Conservation (phyloP, 1,284 basidiomycete species). For the Puccinia sorghi region DNA sequence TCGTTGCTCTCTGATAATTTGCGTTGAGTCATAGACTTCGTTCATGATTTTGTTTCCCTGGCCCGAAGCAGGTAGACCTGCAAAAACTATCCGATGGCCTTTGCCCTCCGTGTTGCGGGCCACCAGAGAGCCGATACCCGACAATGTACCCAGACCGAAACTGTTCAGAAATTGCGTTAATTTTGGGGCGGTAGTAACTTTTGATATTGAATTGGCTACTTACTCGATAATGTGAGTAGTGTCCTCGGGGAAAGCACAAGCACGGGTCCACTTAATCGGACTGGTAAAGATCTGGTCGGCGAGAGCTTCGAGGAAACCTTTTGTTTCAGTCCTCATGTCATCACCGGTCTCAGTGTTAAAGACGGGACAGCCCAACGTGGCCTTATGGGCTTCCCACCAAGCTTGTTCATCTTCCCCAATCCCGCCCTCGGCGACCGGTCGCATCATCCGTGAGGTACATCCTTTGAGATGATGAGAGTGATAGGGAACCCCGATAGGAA, state of each 20-base stretch:
- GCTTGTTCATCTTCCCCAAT: conserved; percentile 66
- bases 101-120: conserved; percentile 87
- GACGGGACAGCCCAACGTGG: conserved; percentile 78
- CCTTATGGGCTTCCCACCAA: conserved; percentile 67
- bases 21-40: conserved; percentile 73
- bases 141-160: conserved; percentile 91
- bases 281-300: conserved; percentile 90
- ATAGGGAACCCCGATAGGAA: conserved; percentile 91
- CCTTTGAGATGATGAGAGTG: conserved; percentile 83
- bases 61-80: conserved; percentile 71
- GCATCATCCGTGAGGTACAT: conserved; percentile 67
- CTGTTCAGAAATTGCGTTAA: background rate
- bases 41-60: conserved; percentile 67
- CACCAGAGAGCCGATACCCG: conserved; percentile 88
- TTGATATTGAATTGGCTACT: background rate
- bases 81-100: conserved; percentile 82
- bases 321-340: conserved; percentile 67
- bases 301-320: conserved; percentile 60
- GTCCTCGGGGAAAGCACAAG: conserved; percentile 79
- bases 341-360: conserved; percentile 88
- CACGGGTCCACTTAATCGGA: conserved; percentile 86
- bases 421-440: conserved; percentile 68
- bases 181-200: background rate
- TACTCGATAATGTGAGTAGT: conserved; percentile 87
- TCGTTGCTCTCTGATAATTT: conserved; percentile 76